Evolutionary conservation across 257 asterid genomes (phyloP).

Genomic region (Fraxinus americana): DNA sequence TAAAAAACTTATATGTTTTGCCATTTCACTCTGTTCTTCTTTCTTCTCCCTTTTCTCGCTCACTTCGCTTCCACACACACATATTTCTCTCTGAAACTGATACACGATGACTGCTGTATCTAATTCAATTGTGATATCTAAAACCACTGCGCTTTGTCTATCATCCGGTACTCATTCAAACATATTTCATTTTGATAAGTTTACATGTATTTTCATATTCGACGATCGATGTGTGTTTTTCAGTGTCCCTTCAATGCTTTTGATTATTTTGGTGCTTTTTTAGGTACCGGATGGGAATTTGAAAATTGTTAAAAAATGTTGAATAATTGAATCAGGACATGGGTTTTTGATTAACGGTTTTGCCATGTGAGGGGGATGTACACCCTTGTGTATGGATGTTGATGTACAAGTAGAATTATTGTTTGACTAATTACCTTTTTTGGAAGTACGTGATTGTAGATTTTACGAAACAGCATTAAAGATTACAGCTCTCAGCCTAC

Average conservation of each 20-base stretch:
- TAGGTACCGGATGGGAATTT: no score
- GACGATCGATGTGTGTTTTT: background rate
- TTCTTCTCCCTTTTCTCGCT: conserved; percentile 31
- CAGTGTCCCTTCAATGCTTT: background rate
- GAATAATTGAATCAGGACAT: background rate
- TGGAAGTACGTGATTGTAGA: background rate
- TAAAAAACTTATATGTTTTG: background rate
- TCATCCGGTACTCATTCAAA: conserved; percentile 41
- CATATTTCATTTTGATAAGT: background rate
- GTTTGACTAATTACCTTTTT: no score
- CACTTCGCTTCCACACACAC: conserved; percentile 15
- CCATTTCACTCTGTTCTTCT: background rate
- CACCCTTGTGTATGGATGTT: no score
- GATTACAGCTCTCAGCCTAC: background rate
- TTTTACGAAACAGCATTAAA: background rate
- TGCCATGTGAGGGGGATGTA: no score
- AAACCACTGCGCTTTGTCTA: conserved; percentile 26
- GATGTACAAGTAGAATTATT: no score
- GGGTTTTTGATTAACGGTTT: background rate
- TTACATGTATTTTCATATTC: background rate
- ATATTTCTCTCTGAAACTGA: conserved; percentile 8
- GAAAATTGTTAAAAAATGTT: background rate
- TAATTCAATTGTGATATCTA: conserved; percentile 36
- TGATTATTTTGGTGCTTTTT: background rate
- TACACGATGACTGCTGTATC: conserved; percentile 43